Percentiles rank a stretch among this genome's conserved stretches.
phyloP scores from a whole-genome alignment of 441 rosid genomes.

The Syzygium malaccense region DNA sequence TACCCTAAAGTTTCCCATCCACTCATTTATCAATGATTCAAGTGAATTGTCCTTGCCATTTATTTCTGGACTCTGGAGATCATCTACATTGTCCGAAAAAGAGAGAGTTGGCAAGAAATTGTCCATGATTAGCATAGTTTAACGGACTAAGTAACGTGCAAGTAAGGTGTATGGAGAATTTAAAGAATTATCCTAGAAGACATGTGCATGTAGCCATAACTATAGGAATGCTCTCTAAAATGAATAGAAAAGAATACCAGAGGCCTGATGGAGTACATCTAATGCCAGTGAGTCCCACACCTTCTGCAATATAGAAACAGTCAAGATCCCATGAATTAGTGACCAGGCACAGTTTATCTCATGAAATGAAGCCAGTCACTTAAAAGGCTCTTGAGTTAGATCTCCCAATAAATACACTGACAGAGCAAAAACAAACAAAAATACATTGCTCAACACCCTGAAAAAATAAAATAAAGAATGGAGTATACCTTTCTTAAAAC shows the following conservation, averaged over 20 bases:
- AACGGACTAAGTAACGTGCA: neutral
- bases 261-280: constrained; percentile 74
- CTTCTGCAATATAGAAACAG: constrained; percentile 27
- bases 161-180: neutral
- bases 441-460: neutral
- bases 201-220: neutral
- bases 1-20: neutral
- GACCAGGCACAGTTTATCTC: neutral
- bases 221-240: neutral
- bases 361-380: neutral
- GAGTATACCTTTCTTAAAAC: constrained; percentile 74
- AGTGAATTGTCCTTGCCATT: neutral
- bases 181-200: neutral
- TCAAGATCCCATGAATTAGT: neutral
- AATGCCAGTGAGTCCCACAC: constrained; percentile 82
- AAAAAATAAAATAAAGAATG: neutral
- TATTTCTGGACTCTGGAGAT: neutral
- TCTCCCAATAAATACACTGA: neutral
- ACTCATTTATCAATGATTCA: neutral
- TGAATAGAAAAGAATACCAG: constrained; percentile 38
- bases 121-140: neutral
- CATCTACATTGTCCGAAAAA: neutral
- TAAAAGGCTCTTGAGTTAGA: neutral
- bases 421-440: neutral
- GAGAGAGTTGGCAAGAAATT: neutral